These are phyloP conservation scores for Stropharia rugosoannulata DNA, from an alignment of 768 basidiomycete genomes.

Conservation along the genomic window DNA sequence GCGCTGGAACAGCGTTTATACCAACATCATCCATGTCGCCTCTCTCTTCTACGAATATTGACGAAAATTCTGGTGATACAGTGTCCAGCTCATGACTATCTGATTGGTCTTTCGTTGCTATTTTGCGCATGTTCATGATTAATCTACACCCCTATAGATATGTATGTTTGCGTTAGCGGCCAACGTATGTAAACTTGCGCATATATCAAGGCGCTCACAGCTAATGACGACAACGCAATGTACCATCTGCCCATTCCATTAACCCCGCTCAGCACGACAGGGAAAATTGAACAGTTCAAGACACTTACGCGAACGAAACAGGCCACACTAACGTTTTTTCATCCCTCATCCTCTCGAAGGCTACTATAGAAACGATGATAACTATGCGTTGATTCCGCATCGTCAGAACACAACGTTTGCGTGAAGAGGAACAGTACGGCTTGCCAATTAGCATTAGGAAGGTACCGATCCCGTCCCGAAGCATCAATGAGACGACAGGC, in stretches of 20 bases:
- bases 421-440: neutral
- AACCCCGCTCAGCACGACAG: neutral
- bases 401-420: neutral
- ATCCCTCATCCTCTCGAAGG: slow-evolving; percentile 2
- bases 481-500: slow-evolving; percentile 12
- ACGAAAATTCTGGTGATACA: neutral
- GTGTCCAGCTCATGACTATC: slow-evolving; percentile 13
- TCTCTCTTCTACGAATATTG: neutral
- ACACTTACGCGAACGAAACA: slow-evolving; percentile 7
- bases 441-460: slow-evolving; percentile 6
- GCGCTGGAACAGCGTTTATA: no score
- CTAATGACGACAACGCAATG: slow-evolving; percentile 5
- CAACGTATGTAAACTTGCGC: neutral
- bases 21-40: no score
- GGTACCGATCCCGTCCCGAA: slow-evolving; percentile 10
- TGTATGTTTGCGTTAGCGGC: neutral
- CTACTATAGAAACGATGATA: neutral
- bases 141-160: slow-evolving; percentile 13
- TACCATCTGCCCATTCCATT: slow-evolving; percentile 4
- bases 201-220: neutral
- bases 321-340: slow-evolving; percentile 1
- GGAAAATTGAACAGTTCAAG: neutral
- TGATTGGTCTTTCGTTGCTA: slow-evolving; percentile 16
- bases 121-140: slow-evolving; percentile 13
- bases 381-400: neutral